Evolutionary conservation across 2,329 filamentous ascomycete species (phyloP), one percentile per base, ranked within the genome.

Genomic region (Claviceps lovelessii): DNA sequence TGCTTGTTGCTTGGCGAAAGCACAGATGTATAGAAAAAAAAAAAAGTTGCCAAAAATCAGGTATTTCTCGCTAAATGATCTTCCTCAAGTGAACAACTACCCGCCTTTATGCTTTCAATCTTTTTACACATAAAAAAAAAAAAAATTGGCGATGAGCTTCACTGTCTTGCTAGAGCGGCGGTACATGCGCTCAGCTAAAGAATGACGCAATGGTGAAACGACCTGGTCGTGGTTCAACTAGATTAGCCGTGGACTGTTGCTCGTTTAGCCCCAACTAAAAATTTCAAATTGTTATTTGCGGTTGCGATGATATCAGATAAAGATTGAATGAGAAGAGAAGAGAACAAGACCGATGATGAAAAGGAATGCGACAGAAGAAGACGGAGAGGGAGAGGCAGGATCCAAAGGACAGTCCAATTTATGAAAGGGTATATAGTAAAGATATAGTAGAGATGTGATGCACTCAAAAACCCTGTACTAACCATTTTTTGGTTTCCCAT

Each of bases 401-500:
- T 35, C 9, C 33, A 35, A 35, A 35, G 33, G 33, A 10, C 31
- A 39, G 37, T 17, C 15, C 4, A 39, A 13, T 39, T 8, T 11
- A 13, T 13, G 28, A 5, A 42, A 44, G 15, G 19, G 28, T 10
- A 39, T 8, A 37, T 13, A 15, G 51, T 7, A 10, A 1, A 23
- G 23, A 23, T 23, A 23, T 23, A 23, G 23, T 23, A 3, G 23
- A 23, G 23, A 23, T 23, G 23, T 23, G 23, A 23, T 4, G 19
- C 31, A 17, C n/a, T n/a, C n/a, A 15, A 13, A 41, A 15, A 13
- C 19, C 19, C 5, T n/a, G 13, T 28, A 66, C 85, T 78, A 74
- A 90, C 87, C 84, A 88, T 72, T 81, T 75, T 60, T 78, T 80
- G 52, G 75, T 75, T 64, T 90, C 83, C 69, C 88, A 83, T 63